Base-by-base conservation (phyloP, 139 green algal species). In the Coelastrella sp. region DNA sequence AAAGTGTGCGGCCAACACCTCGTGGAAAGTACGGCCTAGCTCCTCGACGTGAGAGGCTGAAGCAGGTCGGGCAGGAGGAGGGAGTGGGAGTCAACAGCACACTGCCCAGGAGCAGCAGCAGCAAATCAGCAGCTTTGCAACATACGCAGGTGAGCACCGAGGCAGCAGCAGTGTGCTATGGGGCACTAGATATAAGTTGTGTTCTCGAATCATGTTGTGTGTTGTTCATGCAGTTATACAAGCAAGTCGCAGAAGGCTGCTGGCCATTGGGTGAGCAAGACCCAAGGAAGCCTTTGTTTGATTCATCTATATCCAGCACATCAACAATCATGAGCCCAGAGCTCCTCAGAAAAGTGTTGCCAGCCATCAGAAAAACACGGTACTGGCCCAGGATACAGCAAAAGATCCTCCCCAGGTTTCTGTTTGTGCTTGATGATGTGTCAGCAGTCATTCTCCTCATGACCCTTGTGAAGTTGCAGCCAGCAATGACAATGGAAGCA, bases 321-420 rank as follows among this genome's bases (percentile, higher is more conserved):
- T 7, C 78, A 17, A 17, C 4, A 7, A 7, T n/a, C 11, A 7
- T 8, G 22, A 27, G 14, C 15, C 20, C 49, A 27, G 68, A 24
- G 19, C 68, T 76, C 8, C 19, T 76, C 7, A 24, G 68, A 8
- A 76, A 76, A 24, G 19, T 76, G 19, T 8, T 76, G 19, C 68
- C 68, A 10, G 68, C 15, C 19, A 76, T 76, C 17, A 25, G 10
- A 7, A 24, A 76, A 10, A 76, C 74, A 19, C n/a, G 17, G 8
- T 22, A 61, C 27, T 88, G 83, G 83, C 58, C 66, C 17, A 63
- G 83, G 66, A 10, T 88, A 25, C 83, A 88, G 83, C 66, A 65
- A 65, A 78, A 66, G 27, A 8, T 80, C 11, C 66, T 88, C 12
- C 83, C 83, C 15, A 78, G 22, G 65, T 88, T 68, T 56, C 27